These are phyloP conservation scores for Pyrrhoderma lamaoense DNA, from an alignment of 1,284 basidiomycete species.

Conservation along the genomic window DNA sequence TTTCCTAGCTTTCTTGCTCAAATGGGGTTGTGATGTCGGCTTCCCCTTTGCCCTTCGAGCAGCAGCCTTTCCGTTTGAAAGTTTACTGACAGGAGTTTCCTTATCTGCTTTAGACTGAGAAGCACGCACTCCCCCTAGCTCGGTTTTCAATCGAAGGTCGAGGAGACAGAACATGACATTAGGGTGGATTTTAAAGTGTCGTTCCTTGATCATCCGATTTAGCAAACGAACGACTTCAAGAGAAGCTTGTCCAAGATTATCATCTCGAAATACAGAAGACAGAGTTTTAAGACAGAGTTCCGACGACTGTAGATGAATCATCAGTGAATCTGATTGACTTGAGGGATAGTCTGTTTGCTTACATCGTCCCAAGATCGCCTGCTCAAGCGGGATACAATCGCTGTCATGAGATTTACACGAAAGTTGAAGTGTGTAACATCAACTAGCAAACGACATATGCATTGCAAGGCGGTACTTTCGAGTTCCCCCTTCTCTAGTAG, in stretches of 20 bases:
- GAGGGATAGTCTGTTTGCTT: conserved; percentile 24
- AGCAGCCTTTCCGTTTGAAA: conserved; percentile 44
- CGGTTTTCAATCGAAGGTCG: conserved; percentile 82
- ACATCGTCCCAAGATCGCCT: conserved; percentile 85
- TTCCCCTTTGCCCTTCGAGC: conserved; percentile 49
- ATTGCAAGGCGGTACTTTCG: conserved; percentile 66
- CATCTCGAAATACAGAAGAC: conserved; percentile 74
- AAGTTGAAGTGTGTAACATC: conserved; percentile 97
- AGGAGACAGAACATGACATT: conserved; percentile 83
- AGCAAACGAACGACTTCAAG: conserved; percentile 87
- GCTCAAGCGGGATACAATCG: conserved; percentile 79
- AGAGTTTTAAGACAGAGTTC: conserved; percentile 79
- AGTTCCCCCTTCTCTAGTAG: conserved; percentile 64
- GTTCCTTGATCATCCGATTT: conserved; percentile 95
- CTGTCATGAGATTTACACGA: conserved; percentile 85
- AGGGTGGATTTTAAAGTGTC: conserved; percentile 84
- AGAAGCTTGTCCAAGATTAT: conserved; percentile 73
- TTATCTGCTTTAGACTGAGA: conserved; percentile 62
- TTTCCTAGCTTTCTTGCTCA: conserved; percentile 86
- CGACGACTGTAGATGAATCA: conserved; percentile 47
- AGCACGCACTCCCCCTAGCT: conserved; percentile 70
- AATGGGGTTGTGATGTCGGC: conserved; percentile 55
- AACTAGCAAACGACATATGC: conserved; percentile 80
- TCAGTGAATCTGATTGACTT: conserved; percentile 2
- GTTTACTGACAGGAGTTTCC: conserved; percentile 34